Percentiles rank a stretch among this genome's conserved stretches.
Conservation (phyloP, 768 basidiomycete genomes). For the Auricularia auricula-judae region DNA sequence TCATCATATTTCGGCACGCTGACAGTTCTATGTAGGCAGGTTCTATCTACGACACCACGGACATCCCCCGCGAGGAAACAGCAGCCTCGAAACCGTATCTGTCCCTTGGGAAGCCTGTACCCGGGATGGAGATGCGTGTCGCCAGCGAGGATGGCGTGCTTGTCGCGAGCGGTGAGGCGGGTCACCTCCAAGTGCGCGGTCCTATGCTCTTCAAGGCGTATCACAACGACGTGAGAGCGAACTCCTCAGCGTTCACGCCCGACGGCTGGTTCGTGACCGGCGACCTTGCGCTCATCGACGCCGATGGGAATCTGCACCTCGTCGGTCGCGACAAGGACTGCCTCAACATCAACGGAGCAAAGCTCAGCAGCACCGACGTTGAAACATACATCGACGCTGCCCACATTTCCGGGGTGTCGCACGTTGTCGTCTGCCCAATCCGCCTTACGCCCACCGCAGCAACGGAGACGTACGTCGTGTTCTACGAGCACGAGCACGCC, state of each 20-base stretch:
- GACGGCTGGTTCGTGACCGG: slow-evolving; percentile 87
- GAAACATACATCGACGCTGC: slow-evolving; percentile 29
- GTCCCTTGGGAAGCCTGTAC: slow-evolving; percentile 27
- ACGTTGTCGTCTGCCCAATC: slow-evolving; percentile 27
- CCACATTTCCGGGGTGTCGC: slow-evolving; percentile 21
- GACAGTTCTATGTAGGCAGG: slow-evolving; percentile 20
- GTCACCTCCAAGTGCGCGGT: slow-evolving; percentile 21
- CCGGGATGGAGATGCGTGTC: slow-evolving; percentile 27
- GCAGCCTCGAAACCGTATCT: slow-evolving; percentile 16
- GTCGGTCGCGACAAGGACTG: slow-evolving; percentile 38
- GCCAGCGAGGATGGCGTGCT: slow-evolving; percentile 19
- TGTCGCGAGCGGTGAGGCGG: slow-evolving; percentile 20
- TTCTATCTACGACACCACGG: slow-evolving; percentile 25
- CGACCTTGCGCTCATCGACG: slow-evolving; percentile 61
- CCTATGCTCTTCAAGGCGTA: slow-evolving; percentile 39
- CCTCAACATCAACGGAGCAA: slow-evolving; percentile 33
- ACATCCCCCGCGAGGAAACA: slow-evolving; percentile 16
- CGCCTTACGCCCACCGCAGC: slow-evolving; percentile 24
- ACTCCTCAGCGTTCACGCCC: slow-evolving; percentile 50
- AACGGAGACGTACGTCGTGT: slow-evolving; percentile 32
- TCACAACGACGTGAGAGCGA: slow-evolving; percentile 59
- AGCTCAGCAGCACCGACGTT: slow-evolving; percentile 25
- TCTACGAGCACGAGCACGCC: slow-evolving; percentile 22
- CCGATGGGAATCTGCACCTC: slow-evolving; percentile 62
- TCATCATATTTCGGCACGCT: not conserved